Evolutionary conservation across 2,329 filamentous ascomycete genomes (phyloP).

Genomic region (Thielaviopsis musarum): DNA sequence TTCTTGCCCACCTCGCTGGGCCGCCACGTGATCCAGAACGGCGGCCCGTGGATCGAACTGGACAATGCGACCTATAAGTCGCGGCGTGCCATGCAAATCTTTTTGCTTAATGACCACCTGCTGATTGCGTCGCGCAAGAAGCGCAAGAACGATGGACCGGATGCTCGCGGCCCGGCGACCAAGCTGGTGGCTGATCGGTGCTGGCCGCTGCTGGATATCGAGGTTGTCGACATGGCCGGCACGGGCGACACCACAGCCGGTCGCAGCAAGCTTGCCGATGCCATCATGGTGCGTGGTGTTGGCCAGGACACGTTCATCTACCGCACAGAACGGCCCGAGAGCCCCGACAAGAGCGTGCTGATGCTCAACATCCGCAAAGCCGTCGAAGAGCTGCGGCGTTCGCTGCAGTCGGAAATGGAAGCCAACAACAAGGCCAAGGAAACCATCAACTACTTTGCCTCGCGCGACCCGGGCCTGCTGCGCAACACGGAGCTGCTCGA

Average conservation of each 20-base stretch:
- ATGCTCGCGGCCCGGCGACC: conserved; percentile 35
- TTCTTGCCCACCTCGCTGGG: conserved; percentile 80
- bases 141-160: conserved; percentile 57
- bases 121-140: conserved; percentile 86
- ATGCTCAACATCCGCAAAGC: conserved; percentile 85
- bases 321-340: conserved; percentile 67
- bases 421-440: conserved; percentile 71
- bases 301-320: conserved; percentile 90
- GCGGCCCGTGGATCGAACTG: conserved; percentile 83
- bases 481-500: conserved; percentile 70
- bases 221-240: conserved; percentile 73
- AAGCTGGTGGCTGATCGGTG: conserved; percentile 89
- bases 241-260: conserved; percentile 33
- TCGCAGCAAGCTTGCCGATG: conserved; percentile 55
- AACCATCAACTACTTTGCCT: conserved; percentile 72
- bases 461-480: conserved; percentile 56
- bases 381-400: conserved; percentile 78
- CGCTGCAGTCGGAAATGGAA: conserved; percentile 70
- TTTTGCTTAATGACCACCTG: conserved; percentile 86
- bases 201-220: conserved; percentile 84
- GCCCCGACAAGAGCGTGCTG: conserved; percentile 61
- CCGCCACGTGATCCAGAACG: conserved; percentile 89
- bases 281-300: conserved; percentile 74
- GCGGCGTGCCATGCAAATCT: conserved; percentile 72
- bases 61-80: conserved; percentile 97